Evolutionary conservation across 1,139 yeast genomes (phyloP), one percentile per base, ranked within the genome.

Genomic region (Chernovozyma sophiae-reginae): DNA sequence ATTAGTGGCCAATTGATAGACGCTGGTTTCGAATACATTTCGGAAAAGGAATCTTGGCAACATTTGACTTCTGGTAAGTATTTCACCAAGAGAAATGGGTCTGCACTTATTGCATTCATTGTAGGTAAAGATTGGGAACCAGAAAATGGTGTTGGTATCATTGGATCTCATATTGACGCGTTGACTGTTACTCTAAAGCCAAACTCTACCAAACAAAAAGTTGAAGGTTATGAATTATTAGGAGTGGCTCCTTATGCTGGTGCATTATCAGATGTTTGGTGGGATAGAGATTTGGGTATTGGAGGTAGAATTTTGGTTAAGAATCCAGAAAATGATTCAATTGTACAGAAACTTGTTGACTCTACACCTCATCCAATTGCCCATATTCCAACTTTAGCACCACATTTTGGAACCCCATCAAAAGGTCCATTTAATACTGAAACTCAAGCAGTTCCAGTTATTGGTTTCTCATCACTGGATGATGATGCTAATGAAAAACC

Each of bases 171-270:
- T 51, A 67, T 77, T 34, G 86, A 81, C 56, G 68, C 84, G 0
- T 58, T 80, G 39, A 70, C 81, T 8, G 72, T 73, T 12, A 69
- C 74, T 43, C 58, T 80, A 51, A 80, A 80, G 56, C 86, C 86
- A 1, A 60, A 62, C 34, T 75, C 82, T 6, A 55, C 58, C 36
- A 71, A 72, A 44, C 48, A 55, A 8, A 52, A 59, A 16, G 70
- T 75, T 10, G 80, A 77, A 29, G 85, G 86, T 8, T 81, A 74
- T 54, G 80, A 79, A 36, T 53, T 77, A 27, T 60, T 81, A 27
- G 86, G 84, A 1, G 84, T 79, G 14, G 83, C 86, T 1, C 81
- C 82, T 3, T 81, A 81, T 52, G 77, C 81, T 14, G 83, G 84
- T 20, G 73, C 79, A 1, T 57, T 79, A 46, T 66, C 68, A 31